Conservation (phyloP, 2,329 filamentous ascomycete genomes). For the Apiospora pterosperma region DNA sequence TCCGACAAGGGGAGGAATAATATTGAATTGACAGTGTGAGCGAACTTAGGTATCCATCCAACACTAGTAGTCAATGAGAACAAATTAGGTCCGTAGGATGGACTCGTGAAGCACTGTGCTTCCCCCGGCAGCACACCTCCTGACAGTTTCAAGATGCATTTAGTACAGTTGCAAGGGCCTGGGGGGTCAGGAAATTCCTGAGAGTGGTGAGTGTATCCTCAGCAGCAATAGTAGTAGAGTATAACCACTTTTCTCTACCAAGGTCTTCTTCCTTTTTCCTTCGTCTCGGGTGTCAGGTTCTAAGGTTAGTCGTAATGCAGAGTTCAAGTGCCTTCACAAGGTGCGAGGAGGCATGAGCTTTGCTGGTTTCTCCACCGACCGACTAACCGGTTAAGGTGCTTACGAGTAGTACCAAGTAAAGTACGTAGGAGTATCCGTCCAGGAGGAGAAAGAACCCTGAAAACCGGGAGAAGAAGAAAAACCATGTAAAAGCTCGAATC, state of each 20-base stretch:
- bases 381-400: too few relatives aligned
- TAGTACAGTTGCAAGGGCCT: too few relatives aligned
- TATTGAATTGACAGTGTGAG: not conserved
- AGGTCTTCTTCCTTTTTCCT: not conserved
- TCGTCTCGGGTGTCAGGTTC: not conserved
- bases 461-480: not conserved
- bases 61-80: not conserved
- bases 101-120: not conserved
- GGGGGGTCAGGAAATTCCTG: too few relatives aligned
- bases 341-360: not conserved
- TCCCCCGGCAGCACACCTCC: not conserved
- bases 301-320: not conserved
- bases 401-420: too few relatives aligned
- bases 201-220: too few relatives aligned
- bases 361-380: not conserved
- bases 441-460: not conserved
- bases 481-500: not conserved
- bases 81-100: not conserved
- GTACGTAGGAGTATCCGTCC: too few relatives aligned
- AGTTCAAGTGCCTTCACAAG: not conserved
- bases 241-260: not conserved
- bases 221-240: too few relatives aligned
- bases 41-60: too few relatives aligned
- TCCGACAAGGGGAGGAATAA: not conserved
- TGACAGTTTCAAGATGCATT: not conserved